These are phyloP conservation scores for Barnettozyma sucrosica DNA, from an alignment of 805 yeast species.

Conservation along the genomic window DNA sequence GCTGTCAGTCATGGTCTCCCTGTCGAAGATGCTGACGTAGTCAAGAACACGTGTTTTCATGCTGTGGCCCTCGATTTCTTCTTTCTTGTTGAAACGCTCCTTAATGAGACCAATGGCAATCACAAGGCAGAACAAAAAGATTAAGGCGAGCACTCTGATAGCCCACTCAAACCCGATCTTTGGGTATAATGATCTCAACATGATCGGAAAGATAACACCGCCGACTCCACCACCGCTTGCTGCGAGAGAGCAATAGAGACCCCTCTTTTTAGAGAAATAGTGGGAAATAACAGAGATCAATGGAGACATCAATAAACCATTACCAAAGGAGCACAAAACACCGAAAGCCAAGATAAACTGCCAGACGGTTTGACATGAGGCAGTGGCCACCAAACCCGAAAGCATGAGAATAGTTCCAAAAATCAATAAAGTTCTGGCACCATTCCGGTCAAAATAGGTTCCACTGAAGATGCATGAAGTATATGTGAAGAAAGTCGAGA, in stretches of 20 bases:
- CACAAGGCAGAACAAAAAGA: conserved; percentile 26
- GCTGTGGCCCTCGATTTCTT: conserved; percentile 10
- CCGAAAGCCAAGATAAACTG: conserved; percentile 52
- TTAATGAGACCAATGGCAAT: conserved; percentile 25
- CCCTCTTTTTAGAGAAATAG: conserved; percentile 39
- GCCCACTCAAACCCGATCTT: conserved; percentile 51
- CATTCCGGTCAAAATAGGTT: conserved; percentile 40
- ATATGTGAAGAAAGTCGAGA: conserved; percentile 26
- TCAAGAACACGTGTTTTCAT: conserved; percentile 11
- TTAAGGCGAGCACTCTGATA: conserved; percentile 41
- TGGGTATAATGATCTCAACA: conserved; percentile 35
- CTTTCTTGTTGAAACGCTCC: conserved; percentile 28
- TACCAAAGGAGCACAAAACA: conserved; percentile 38
- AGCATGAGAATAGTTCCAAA: conserved; percentile 33
- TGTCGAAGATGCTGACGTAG: conserved; percentile 25
- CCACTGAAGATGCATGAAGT: conserved; percentile 38
- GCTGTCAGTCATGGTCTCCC: conserved; percentile 36
- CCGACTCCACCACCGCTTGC: conserved; percentile 49
- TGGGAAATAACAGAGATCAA: conserved; percentile 39
- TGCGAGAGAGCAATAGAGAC: conserved; percentile 40
- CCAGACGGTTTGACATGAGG: conserved; percentile 36
- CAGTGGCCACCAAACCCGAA: conserved; percentile 40
- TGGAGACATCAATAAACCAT: conserved; percentile 40
- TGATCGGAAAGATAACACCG: conserved; percentile 42
- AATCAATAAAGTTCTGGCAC: conserved; percentile 34